phyloP scores from a whole-genome alignment of 805 yeast genomes.

The Hanseniaspora guilliermondii region DNA sequence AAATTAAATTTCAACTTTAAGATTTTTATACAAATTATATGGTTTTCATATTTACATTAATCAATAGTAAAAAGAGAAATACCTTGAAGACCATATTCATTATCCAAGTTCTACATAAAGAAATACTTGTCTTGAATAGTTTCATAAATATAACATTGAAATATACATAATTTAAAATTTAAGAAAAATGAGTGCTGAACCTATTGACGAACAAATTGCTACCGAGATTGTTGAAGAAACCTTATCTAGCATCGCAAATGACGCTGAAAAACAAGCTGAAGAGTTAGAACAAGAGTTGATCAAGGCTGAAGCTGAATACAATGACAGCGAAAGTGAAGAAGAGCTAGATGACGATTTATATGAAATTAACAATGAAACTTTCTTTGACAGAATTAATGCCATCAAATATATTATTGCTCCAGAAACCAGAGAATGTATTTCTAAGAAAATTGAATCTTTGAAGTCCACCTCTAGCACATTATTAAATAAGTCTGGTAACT shows the following conservation, averaged over 20 bases:
- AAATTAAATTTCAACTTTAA: too few species aligned
- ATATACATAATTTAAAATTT: neutral
- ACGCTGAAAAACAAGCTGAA: constrained; percentile 27
- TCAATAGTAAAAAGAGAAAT: too few species aligned
- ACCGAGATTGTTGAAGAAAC: constrained; percentile 45
- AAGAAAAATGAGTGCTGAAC: constrained; percentile 28
- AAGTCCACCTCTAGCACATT: neutral
- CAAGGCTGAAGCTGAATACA: constrained; percentile 28
- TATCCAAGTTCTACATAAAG: too few species aligned
- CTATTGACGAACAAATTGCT: constrained; percentile 51
- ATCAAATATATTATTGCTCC: constrained; percentile 88
- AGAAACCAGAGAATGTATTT: constrained; percentile 50
- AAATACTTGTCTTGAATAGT: neutral
- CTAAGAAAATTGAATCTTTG: constrained; percentile 27
- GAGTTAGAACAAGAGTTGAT: constrained; percentile 27
- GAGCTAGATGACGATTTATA: constrained; percentile 44
- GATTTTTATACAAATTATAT: too few species aligned
- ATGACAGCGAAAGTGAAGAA: constrained; percentile 32
- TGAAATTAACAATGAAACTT: constrained; percentile 71
- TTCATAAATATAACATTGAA: neutral
- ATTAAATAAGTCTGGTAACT: constrained; percentile 52
- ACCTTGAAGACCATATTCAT: too few species aligned
- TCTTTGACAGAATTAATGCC: constrained; percentile 79
- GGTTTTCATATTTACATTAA: too few species aligned
- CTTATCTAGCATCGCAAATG: constrained; percentile 22